Conservation (phyloP, 495 filamentous ascomycete genomes). For the Penicillium samsonianum region DNA sequence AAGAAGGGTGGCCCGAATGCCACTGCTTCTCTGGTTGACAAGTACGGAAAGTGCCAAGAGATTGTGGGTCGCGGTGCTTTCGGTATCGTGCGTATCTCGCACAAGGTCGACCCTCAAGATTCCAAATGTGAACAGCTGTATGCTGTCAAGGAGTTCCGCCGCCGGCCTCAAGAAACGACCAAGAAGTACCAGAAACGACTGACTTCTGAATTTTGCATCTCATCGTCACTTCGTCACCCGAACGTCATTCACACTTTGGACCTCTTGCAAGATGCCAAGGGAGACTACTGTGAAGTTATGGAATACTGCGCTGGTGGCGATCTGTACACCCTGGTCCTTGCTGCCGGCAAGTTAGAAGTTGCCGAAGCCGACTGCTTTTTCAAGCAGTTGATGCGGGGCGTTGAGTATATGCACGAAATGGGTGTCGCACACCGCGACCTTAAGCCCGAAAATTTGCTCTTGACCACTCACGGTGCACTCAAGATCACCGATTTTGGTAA, state of each 20-base stretch:
- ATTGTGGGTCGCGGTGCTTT: slow-evolving; percentile 97
- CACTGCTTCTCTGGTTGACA: slow-evolving; percentile 84
- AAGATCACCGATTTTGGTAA: slow-evolving; percentile 99
- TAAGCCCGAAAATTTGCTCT: slow-evolving; percentile 94
- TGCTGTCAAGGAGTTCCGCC: slow-evolving; percentile 97
- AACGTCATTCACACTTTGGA: slow-evolving; percentile 99
- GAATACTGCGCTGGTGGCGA: slow-evolving; percentile 98
- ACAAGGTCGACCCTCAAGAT: slow-evolving; percentile 84
- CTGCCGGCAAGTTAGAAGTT: slow-evolving; percentile 91
- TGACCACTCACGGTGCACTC: slow-evolving; percentile 90
- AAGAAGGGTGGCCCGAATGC: slow-evolving; percentile 77
- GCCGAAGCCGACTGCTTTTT: slow-evolving; percentile 97
- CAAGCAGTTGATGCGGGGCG: slow-evolving; percentile 98
- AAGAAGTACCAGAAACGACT: slow-evolving; percentile 98
- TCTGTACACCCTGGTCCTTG: slow-evolving; percentile 90
- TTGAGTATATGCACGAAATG: slow-evolving; percentile 99
- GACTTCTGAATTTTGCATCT: slow-evolving; percentile 99
- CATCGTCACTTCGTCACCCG: slow-evolving; percentile 90
- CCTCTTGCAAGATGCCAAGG: slow-evolving; percentile 91
- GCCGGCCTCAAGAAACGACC: slow-evolving; percentile 85
- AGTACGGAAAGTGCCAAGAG: slow-evolving; percentile 99
- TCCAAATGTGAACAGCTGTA: slow-evolving; percentile 85
- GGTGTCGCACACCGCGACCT: slow-evolving; percentile 96
- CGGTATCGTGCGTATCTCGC: slow-evolving; percentile 96
- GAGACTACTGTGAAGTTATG: slow-evolving; percentile 99